Evolutionary conservation across 371 early-diverging fungal species (phyloP).

Genomic region (Syncephalis plumigaleata): DNA sequence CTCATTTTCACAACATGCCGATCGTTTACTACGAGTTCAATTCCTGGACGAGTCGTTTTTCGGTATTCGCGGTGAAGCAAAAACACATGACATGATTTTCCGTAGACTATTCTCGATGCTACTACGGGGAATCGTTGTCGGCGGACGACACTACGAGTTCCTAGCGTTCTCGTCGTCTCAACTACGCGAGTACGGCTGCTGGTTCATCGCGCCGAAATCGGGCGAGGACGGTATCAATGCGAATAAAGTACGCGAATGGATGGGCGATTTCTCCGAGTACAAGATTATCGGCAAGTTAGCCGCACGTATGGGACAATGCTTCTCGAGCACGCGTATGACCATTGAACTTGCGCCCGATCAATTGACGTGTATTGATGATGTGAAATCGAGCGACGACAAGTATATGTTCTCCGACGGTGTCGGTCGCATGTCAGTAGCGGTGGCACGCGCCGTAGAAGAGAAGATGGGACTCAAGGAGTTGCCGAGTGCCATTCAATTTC

Average conservation of each 20-base stretch:
- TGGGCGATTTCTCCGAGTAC: slow-evolving; percentile 54
- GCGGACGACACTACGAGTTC: slow-evolving; percentile 36
- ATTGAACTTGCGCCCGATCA: slow-evolving; percentile 15
- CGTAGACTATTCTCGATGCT: slow-evolving; percentile 26
- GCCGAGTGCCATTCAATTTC: slow-evolving; percentile 67
- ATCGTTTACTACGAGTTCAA: slow-evolving; percentile 43
- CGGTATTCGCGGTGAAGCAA: slow-evolving; percentile 13
- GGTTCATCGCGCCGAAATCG: slow-evolving; percentile 34
- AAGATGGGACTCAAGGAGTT: slow-evolving; percentile 20
- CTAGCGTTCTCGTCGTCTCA: slow-evolving; percentile 54
- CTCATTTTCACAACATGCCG: slow-evolving; percentile 18
- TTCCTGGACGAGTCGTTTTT: slow-evolving; percentile 39
- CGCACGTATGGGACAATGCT: slow-evolving; percentile 61
- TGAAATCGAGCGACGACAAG: slow-evolving; percentile 20
- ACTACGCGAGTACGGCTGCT: slow-evolving; percentile 46
- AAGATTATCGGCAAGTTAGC: slow-evolving; percentile 58
- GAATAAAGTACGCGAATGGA: slow-evolving; percentile 40
- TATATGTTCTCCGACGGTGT: slow-evolving; percentile 73
- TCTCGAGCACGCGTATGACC: slow-evolving; percentile 43
- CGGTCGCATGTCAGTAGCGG: slow-evolving; percentile 36
- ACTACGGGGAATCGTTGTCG: slow-evolving; percentile 30
- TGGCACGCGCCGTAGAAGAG: slow-evolving; percentile 29
- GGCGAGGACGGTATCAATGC: slow-evolving; percentile 5
- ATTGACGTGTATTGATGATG: slow-evolving; percentile 31
- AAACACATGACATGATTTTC: slow-evolving; percentile 8